Conservation (phyloP, 2,329 filamentous ascomycete genomes). For the Colletotrichum lindemuthianum region DNA sequence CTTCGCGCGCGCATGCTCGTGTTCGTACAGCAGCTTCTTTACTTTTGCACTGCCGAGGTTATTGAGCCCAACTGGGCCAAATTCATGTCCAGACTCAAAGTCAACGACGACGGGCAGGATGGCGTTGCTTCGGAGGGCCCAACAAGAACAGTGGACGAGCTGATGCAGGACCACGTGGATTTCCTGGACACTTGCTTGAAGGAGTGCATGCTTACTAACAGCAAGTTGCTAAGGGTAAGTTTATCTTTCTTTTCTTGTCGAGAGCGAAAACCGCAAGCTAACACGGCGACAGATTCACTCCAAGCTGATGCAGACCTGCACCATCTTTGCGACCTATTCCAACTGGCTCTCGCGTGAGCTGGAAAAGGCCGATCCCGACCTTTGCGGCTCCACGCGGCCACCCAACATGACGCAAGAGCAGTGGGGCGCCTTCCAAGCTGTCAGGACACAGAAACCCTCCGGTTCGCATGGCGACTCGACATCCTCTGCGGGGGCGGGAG, state of each 20-base stretch:
- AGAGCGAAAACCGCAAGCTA: slow-evolving; percentile 33
- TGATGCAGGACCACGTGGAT: slow-evolving; percentile 99
- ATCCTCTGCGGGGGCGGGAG: slow-evolving; percentile 48
- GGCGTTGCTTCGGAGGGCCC: slow-evolving; percentile 45
- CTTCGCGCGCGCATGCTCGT: slow-evolving; percentile 93
- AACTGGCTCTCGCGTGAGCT: slow-evolving; percentile 87
- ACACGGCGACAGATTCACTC: slow-evolving; percentile 80
- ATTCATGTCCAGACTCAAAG: slow-evolving; percentile 87
- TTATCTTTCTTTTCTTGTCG: not conserved
- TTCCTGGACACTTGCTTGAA: slow-evolving; percentile 98
- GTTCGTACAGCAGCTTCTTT: slow-evolving; percentile 95
- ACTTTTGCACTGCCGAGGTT: slow-evolving; percentile 96
- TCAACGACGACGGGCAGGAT: slow-evolving; percentile 55
- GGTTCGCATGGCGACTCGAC: slow-evolving; percentile 46
- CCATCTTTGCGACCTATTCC: slow-evolving; percentile 91
- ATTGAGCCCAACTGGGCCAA: slow-evolving; percentile 98
- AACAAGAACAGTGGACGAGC: slow-evolving; percentile 86
- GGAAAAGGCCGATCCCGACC: slow-evolving; percentile 83
- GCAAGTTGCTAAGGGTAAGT: slow-evolving; percentile 86
- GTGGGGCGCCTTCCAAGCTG: slow-evolving; percentile 67
- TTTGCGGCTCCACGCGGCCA: slow-evolving; percentile 68
- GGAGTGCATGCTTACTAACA: slow-evolving; percentile 98
- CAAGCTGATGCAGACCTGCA: slow-evolving; percentile 96
- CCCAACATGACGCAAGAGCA: slow-evolving; percentile 68
- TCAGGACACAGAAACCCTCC: slow-evolving; percentile 53